Base-by-base conservation (phyloP, 2,329 filamentous ascomycete genomes). In the Mariannaea sp. region DNA sequence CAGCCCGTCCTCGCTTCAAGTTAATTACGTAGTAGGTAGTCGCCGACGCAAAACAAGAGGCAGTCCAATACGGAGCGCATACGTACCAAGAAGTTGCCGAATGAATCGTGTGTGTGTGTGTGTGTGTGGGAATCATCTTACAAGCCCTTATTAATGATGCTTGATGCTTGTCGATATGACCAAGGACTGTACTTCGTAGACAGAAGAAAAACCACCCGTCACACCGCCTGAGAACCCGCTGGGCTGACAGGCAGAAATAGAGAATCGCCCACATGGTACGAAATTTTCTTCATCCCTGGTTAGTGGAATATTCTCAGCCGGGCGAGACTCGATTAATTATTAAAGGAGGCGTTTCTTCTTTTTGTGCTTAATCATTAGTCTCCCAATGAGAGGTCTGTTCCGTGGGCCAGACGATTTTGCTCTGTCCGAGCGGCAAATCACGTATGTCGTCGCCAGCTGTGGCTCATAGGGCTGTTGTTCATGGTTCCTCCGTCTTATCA, bases 401-500 rank as follows among this genome's bases (percentile, higher is more conserved):
- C 29, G 13, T n/a, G 13, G 10, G 13, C 29, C 29, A 32, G 29
- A 10, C 22, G 17, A 8, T 24, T 3, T 19, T 22, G 8, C 33
- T 38, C 16, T 38, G 35, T 12, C 16, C 5, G n/a, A 16, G 32
- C 16, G 32, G 17, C n/a, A n/a, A n/a, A n/a, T 12, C 14, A 38
- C 19, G 9, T n/a, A 22, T 17, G 19, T 22, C 16, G 19, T 10
- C 51, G 44, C 49, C 57, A n/a, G 57, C 55, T 32, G 55, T 64
- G 55, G 53, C 51, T 58, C 49, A 27, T 64, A 64, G 61, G 61
- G 61, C 61, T 64, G 59, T n/a, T n/a, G n/a, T n/a, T n/a, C n/a
- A n/a, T n/a, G n/a, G n/a, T n/a, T n/a, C n/a, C n/a, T n/a, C n/a
- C n/a, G n/a, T n/a, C n/a, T n/a, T n/a, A n/a, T n/a, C n/a, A n/a